A percentile compares a stretch with the other conserved stretches of the same genome.
These are phyloP conservation scores for Hansenula lynferdii DNA, from an alignment of 1,139 yeast species.

Conservation along the genomic window DNA sequence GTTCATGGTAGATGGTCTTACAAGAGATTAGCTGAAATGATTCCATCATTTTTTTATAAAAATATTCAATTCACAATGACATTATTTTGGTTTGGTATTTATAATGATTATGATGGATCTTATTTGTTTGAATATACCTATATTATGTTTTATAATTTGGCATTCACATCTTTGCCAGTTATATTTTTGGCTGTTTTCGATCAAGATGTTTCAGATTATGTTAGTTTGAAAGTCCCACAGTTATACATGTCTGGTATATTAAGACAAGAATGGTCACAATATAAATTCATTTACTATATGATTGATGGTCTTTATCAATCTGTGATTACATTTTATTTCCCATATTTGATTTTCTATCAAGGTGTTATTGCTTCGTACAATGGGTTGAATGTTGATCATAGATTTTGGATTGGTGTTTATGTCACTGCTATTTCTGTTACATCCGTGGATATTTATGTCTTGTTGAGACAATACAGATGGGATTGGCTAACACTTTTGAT, in stretches of 20 bases:
- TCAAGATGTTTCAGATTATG: slow-evolving; percentile 84
- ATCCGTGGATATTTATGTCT: slow-evolving; percentile 75
- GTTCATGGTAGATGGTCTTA: slow-evolving; percentile 98
- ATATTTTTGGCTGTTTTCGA: slow-evolving; percentile 87
- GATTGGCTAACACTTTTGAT: slow-evolving; percentile 79
- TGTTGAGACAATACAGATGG: slow-evolving; percentile 88
- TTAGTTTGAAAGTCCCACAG: slow-evolving; percentile 83
- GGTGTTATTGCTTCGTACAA: slow-evolving; percentile 51
- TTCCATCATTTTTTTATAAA: slow-evolving; percentile 89
- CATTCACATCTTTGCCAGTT: slow-evolving; percentile 92
- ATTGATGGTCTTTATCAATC: slow-evolving; percentile 88
- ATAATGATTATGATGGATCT: slow-evolving; percentile 82
- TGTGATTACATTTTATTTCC: slow-evolving; percentile 78
- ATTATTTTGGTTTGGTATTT: slow-evolving; percentile 90
- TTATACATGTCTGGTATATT: slow-evolving; percentile 81
- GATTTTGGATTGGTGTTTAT: slow-evolving; percentile 80
- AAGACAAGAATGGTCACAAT: slow-evolving; percentile 75
- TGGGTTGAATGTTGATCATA: slow-evolving; percentile 73
- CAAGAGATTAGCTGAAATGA: slow-evolving; percentile 87
- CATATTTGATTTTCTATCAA: slow-evolving; percentile 60
- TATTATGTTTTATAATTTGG: slow-evolving; percentile 89
- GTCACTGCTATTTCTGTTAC: slow-evolving; percentile 77
- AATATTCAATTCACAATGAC: slow-evolving; percentile 87
- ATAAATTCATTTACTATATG: slow-evolving; percentile 82
- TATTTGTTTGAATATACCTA: slow-evolving; percentile 90